Evolutionary conservation across 129 eudicot genomes (phyloP), one percentile per base, ranked within the genome.

Genomic region (Flaveria brownii): DNA sequence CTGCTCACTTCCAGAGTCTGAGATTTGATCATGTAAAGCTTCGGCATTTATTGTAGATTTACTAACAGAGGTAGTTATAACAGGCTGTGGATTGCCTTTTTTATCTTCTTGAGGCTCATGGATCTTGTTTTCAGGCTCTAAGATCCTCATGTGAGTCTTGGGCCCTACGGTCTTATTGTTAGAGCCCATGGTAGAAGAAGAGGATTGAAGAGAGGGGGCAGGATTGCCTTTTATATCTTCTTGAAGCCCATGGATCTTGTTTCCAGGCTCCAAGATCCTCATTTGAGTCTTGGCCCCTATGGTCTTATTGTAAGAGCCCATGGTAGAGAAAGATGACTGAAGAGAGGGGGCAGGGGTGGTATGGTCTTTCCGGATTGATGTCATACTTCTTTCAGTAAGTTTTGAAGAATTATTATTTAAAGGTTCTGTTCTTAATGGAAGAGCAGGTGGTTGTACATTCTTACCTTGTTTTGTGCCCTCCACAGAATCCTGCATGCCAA

Each of bases 401-500:
- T 82, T 78, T 42, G 87, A 71, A 9, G 68, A 66, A 30, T 71
- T 76, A 43, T 54, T 80, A 16, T 59, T 75, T 60, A 59, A 66
- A 68, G 79, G 68, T 77, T 64, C 66, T 15, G 56, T 61, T 42
- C 63, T 68, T 68, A 17, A 14, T 45, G 73, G 73, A 70, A 46
- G 77, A 85, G 55, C 72, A 57, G 73, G 65, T 33, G 0, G 69
- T 71, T 68, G 72, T 69, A 60, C 76, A 9, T 75, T 62, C 2
- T 59, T 62, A 45, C 78, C 76, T 78, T 69, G 82, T 28, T 81
- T 74, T 59, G 18, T 60, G 75, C 47, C 39, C 57, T 33, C 70
- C 73, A 69, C 41, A 64, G 56, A 16, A 81, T 78, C 86, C 96
- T 89, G 91, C 91, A 89, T 56, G 77, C 77, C 69, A 74, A 54